phyloP scores from a whole-genome alignment of 257 asterid genomes.

The Salvia splendens region DNA sequence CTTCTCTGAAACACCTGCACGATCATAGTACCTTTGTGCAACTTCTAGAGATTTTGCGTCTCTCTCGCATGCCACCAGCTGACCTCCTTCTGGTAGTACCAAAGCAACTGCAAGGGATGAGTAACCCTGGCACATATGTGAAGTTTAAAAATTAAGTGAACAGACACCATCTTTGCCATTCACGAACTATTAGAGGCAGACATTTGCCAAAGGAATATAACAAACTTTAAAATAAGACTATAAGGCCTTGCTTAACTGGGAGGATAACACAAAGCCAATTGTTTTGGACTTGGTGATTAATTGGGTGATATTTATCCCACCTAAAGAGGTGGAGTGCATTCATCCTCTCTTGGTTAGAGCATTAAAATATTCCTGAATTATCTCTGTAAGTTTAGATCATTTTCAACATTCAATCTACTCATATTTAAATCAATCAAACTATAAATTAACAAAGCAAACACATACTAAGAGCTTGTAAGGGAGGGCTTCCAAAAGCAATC shows the following conservation, averaged over 20 bases:
- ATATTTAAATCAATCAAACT: neutral
- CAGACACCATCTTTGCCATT: neutral
- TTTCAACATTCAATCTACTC: neutral
- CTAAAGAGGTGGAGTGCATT: neutral
- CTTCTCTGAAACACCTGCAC: conserved; percentile 85
- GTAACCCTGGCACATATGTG: conserved; percentile 62
- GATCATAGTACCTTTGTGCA: conserved; percentile 73
- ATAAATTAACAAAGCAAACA: neutral
- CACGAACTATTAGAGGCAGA: neutral
- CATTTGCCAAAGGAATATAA: conserved; percentile 6
- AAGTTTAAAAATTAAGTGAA: conserved; percentile 7
- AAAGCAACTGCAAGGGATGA: conserved; percentile 91
- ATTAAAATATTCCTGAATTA: neutral
- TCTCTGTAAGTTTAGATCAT: neutral
- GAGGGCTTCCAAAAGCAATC: neutral
- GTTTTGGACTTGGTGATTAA: neutral
- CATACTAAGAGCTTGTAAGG: neutral
- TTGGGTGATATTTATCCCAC: neutral
- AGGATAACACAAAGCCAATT: neutral
- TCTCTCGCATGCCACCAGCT: conserved; percentile 84
- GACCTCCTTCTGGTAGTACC: conserved; percentile 83
- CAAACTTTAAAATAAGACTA: neutral
- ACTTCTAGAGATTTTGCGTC: conserved; percentile 73
- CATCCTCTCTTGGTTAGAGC: neutral
- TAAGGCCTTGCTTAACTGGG: neutral